Base-by-base conservation (phyloP, 352 stramenopile species). In the Phytophthora sp. region DNA sequence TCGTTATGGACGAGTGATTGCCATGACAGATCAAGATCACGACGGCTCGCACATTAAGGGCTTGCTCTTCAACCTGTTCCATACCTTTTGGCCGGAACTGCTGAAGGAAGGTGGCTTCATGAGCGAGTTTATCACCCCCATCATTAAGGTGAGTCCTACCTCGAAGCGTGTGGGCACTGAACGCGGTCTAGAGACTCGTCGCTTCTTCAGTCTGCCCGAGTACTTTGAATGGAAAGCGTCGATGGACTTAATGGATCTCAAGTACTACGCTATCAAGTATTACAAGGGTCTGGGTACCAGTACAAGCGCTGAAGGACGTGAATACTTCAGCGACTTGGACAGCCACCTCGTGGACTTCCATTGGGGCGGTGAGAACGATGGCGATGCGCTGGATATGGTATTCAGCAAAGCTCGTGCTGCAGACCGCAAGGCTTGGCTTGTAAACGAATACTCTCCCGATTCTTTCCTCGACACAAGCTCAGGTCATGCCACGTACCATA, bases 11-110 rank as follows among this genome's bases (percentile, higher is more conserved):
- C 97, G 98, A 60, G 80, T 99, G 31, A 96, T 99, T 76, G 98
- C 99, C 67, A 99, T 99, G 98, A 98, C 98, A 7, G 98, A 99
- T 87, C 98, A 99, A 84, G 98, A 99, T 80, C 95, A 98, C 60
- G 95, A 99, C 55, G 96, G 98, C 9, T 98, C 88, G 33, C 98
- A 99, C 78, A 99, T 99, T 85, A 99, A 99, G 77, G 98, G 96
- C 2, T 77, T 99, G 23, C 70, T 99, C 33, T 99, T 99, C 79
- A 99, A 99, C 69, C 95, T 99, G 39, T 97, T 99, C 49, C 97
- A 99, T 83, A 87, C 97, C 47, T 99, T 99, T 69, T 99, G 97
- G 97, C 98, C 98, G 0, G 94, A 91, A 9, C 76, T 99, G 58
- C 79, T 99, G 31, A 81, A 98, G 57, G 70, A 96, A 45, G 82